phyloP scores from a whole-genome alignment of 148 eudicot genomes.

The Mesembryanthemum crystallinum region DNA sequence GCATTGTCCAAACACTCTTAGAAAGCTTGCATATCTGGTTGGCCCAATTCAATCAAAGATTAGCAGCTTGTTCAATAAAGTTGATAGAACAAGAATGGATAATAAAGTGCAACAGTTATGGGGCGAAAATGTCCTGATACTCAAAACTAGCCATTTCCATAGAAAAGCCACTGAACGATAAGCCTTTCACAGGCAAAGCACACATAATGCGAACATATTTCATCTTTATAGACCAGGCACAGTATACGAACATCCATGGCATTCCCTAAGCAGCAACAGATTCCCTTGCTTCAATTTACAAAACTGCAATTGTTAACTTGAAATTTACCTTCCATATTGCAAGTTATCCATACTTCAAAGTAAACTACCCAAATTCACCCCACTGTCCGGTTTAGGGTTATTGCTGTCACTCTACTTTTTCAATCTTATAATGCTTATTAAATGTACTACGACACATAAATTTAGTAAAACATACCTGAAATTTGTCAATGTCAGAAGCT shows the following conservation, averaged over 20 bases:
- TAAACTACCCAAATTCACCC: not conserved
- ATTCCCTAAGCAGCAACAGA: not conserved
- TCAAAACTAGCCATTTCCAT: not conserved
- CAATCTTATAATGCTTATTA: not conserved
- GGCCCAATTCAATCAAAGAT: not conserved
- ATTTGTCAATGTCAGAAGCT: constrained; percentile 63
- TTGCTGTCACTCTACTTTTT: not conserved
- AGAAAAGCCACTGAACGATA: not conserved
- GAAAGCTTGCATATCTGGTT: not conserved
- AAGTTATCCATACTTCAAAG: not conserved
- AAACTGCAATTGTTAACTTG: not conserved
- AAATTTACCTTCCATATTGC: not conserved
- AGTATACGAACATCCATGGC: not conserved
- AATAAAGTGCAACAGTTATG: not conserved
- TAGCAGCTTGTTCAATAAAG: not conserved
- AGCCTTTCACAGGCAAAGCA: not conserved
- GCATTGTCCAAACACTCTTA: constrained; percentile 4
- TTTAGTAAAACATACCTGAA: constrained; percentile 55
- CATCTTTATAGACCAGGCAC: not conserved
- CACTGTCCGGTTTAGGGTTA: not conserved
- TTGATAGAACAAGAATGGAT: not conserved
- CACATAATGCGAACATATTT: not conserved
- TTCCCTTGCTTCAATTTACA: not conserved
- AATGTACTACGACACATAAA: not conserved
- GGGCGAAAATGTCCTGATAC: not conserved